Conservation (phyloP, 768 basidiomycete species). For the Artomyces pyxidatus region DNA sequence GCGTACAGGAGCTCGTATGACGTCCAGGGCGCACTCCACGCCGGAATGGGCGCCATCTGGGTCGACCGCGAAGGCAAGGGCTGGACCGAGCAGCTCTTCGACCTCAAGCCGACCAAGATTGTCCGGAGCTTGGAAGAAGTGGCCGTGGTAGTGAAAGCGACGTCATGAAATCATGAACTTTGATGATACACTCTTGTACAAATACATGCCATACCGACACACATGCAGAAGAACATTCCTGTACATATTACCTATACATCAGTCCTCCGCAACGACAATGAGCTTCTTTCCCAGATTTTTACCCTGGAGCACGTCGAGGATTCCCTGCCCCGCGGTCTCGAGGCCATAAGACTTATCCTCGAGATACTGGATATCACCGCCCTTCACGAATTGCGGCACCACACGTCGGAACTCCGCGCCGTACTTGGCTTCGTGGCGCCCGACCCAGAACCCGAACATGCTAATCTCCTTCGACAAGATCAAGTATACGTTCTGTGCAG, state of each 20-base stretch:
- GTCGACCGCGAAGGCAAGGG: conserved; percentile 20
- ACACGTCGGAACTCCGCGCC: conserved; percentile 23
- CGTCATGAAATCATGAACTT: too few relatives aligned
- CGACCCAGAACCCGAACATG: conserved; percentile 26
- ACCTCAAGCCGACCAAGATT: conserved; percentile 11
- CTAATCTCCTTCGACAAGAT: conserved; percentile 19
- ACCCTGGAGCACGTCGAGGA: conserved; percentile 22
- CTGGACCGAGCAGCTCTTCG: conserved; percentile 19
- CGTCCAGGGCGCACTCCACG: conserved; percentile 20
- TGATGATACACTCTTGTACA: too few relatives aligned
- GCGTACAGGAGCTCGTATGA: conserved; percentile 25
- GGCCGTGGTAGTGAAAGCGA: too few relatives aligned
- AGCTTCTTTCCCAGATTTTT: conserved; percentile 22
- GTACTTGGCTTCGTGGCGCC: conserved; percentile 18
- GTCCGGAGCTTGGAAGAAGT: conserved; percentile 15
- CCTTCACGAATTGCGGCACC: conserved; percentile 21
- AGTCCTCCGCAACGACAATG: conserved; percentile 14
- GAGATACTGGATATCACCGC: conserved; percentile 20
- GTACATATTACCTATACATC: too few relatives aligned
- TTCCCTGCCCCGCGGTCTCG: conserved; percentile 20
- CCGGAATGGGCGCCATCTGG: conserved; percentile 23
- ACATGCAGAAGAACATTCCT: too few relatives aligned
- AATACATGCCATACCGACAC: too few relatives aligned
- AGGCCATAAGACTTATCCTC: conserved; percentile 21
- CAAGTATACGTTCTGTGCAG: background rate